These are phyloP conservation scores for Magnolia sinica DNA, from an alignment of 164 flowering plant genomes.

Conservation along the genomic window DNA sequence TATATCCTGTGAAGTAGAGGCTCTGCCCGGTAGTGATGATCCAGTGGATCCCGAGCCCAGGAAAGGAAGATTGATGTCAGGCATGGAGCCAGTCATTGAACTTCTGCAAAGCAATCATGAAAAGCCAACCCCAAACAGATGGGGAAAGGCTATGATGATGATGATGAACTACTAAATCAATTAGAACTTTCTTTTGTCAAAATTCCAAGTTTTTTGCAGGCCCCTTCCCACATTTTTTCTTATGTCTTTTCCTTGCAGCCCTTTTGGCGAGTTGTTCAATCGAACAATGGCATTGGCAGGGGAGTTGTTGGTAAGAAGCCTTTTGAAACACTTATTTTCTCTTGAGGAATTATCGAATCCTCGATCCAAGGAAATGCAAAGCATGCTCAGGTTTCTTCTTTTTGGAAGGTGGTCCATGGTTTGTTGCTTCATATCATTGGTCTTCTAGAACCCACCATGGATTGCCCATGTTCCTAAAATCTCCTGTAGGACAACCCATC, in stretches of 20 bases:
- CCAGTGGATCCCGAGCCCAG: not conserved
- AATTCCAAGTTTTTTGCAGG: not conserved
- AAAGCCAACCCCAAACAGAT: not conserved
- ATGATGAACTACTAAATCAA: not conserved
- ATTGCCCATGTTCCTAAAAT: too few relatives aligned
- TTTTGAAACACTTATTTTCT: not conserved
- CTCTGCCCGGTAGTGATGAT: not conserved
- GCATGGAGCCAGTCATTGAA: not conserved
- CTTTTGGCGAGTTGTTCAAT: slow-evolving; percentile 57
- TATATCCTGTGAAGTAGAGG: not conserved
- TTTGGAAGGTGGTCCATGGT: too few relatives aligned
- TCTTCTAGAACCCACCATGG: too few relatives aligned
- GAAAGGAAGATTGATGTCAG: not conserved
- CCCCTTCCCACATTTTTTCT: not conserved
- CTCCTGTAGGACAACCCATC: too few relatives aligned
- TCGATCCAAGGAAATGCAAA: too few relatives aligned
- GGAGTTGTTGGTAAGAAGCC: slow-evolving; percentile 85
- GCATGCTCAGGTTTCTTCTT: too few relatives aligned
- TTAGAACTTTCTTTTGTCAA: not conserved
- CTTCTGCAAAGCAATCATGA: not conserved
- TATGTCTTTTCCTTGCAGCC: slow-evolving; percentile 49
- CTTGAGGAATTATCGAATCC: too few relatives aligned
- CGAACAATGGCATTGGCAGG: slow-evolving; percentile 48
- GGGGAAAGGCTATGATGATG: not conserved
- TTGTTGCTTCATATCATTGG: too few relatives aligned